Base-by-base conservation (phyloP, 1,284 basidiomycete genomes). In the Moesziomyces parantarcticus region DNA sequence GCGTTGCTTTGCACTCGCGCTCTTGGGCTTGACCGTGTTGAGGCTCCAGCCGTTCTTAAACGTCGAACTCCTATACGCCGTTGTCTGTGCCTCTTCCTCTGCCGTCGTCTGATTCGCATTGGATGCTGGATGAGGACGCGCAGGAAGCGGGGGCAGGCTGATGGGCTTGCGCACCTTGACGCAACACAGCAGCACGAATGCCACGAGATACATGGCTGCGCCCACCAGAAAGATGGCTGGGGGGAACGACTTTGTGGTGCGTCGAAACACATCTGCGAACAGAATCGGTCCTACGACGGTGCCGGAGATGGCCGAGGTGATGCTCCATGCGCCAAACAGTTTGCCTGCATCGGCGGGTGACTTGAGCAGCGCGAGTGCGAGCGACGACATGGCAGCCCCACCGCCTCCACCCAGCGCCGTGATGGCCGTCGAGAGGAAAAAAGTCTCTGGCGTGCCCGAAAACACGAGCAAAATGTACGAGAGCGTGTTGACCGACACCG, bases 241-340 rank as follows among this genome's bases (percentile, higher is more conserved):
- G 1, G 75, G 68, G 42, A 69, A 75, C 9, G 58, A 62, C 34
- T 67, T 60, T 7, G 70, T 75, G 1, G 75, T 80, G 1, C 48
- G 22, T 34, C 67, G 58, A 41, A 79, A 83, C 3, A 78, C 49
- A 20, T 68, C 43, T 6, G 78, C 74, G 39, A 83, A 83, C 40
- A 83, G 42, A 26, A 79, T 51, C 0, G 82, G 82, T 1, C 82
- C 81, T 1, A 83, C 44, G 3, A 83, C 70, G 21, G 76, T 77
- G 20, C 72, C 63, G 0, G 69, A 70, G 36, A 82, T 59, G 29
- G 81, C 82, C 23, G 69, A 72, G 8, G 76, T 57, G 50, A 83
- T 78, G 46, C 66, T 73, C 79, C 79, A 81, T 18, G 82, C 82
- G 16, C 77, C 81, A 41, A 83, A 83, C 26, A 83, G 64, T 49